Percentiles rank a stretch among this genome's conserved stretches.
These are phyloP conservation scores for Aurantiochytrium sp. DNA, from an alignment of 108 stramenopile species.

Conservation along the genomic window DNA sequence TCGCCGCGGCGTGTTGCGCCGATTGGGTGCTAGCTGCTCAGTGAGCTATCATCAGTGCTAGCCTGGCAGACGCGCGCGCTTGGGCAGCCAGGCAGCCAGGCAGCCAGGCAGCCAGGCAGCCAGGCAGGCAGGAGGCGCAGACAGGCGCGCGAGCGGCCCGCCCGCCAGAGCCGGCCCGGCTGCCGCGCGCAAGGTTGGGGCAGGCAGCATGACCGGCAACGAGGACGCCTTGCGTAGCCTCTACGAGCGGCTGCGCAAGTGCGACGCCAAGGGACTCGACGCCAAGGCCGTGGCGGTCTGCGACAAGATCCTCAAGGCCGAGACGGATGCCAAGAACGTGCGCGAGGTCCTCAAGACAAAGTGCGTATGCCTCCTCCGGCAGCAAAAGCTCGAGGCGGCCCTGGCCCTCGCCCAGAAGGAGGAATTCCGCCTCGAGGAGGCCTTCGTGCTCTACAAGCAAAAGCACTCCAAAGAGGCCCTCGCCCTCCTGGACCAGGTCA, in stretches of 20 bases:
- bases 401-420: background rate
- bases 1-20: too few species aligned
- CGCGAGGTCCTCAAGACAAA: background rate
- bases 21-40: too few species aligned
- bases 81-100: too few species aligned
- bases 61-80: too few species aligned
- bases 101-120: too few species aligned
- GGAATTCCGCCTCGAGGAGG: background rate
- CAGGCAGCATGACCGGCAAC: too few species aligned
- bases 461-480: background rate
- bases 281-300: background rate
- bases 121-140: too few species aligned
- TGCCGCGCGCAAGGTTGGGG: too few species aligned
- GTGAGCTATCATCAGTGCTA: too few species aligned
- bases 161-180: too few species aligned
- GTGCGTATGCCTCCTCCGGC: conserved; percentile 15
- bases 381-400: background rate
- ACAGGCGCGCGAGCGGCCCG: too few species aligned
- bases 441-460: conserved; percentile 28
- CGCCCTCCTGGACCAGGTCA: background rate
- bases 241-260: conserved; percentile 24
- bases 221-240: too few species aligned
- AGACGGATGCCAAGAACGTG: background rate
- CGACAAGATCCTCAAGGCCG: conserved; percentile 26
- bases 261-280: background rate